Conservation (phyloP, 225 moss, liverwort and hornwort genomes). For the Bryum argenteum region DNA sequence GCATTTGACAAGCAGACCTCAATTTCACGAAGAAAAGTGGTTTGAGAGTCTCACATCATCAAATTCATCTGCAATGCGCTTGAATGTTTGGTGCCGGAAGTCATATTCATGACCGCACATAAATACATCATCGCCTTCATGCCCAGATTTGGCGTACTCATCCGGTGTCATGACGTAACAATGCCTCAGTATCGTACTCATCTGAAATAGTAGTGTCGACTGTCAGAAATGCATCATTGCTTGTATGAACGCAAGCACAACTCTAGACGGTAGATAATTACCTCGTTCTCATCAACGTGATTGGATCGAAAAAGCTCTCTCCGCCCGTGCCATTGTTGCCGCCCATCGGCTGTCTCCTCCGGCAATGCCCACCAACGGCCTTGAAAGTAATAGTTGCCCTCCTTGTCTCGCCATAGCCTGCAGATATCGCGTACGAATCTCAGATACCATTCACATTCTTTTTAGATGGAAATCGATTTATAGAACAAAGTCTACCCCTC, state of each 20-base stretch:
- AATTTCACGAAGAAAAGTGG: conserved; percentile 15
- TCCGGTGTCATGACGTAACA: conserved; percentile 83
- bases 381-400: conserved; percentile 57
- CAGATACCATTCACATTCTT: not conserved
- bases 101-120: conserved; percentile 89
- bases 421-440: conserved; percentile 1
- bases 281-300: conserved; percentile 79
- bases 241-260: not conserved
- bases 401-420: conserved; percentile 76
- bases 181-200: conserved; percentile 74
- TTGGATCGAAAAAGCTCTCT: conserved; percentile 87
- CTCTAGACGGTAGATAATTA: conserved; percentile 15
- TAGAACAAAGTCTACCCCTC: not conserved
- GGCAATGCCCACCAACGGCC: conserved; percentile 86
- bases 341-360: conserved; percentile 74
- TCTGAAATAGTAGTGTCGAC: conserved; percentile 42
- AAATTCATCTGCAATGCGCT: conserved; percentile 81
- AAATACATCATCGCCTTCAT: conserved; percentile 92
- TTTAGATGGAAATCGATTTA: not conserved
- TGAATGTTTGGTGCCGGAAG: conserved; percentile 83
- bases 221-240: conserved; percentile 12
- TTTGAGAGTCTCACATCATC: conserved; percentile 58
- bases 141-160: conserved; percentile 64
- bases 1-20: conserved; percentile 2
- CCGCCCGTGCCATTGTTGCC: conserved; percentile 81